These are phyloP conservation scores for Penicillium nordicum DNA, from an alignment of 2,329 filamentous ascomycete genomes.

Conservation along the genomic window DNA sequence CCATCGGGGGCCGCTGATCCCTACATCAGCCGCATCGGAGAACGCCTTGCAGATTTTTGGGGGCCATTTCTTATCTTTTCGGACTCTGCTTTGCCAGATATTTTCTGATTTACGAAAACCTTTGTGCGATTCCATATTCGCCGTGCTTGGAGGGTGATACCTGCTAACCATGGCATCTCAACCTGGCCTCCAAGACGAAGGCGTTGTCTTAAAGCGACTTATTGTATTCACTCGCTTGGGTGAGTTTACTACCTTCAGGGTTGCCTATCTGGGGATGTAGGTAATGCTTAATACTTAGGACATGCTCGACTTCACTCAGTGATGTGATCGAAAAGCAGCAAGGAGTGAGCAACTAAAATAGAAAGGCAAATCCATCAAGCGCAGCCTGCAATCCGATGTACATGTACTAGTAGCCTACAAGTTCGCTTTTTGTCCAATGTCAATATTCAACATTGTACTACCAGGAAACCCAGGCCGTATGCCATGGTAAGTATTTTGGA, in stretches of 20 bases:
- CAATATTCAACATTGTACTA: neutral
- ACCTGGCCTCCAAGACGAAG: no score
- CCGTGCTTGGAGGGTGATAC: no score
- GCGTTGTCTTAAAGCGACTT: no score
- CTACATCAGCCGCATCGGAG: neutral
- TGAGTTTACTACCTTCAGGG: no score
- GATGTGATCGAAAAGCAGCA: neutral
- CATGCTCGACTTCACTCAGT: neutral
- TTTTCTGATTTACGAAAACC: neutral
- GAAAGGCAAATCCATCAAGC: neutral
- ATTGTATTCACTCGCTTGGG: neutral
- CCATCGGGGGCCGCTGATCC: neutral
- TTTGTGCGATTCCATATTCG: no score
- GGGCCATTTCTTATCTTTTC: neutral
- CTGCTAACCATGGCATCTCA: no score
- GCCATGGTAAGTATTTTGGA: neutral
- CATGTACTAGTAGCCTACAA: neutral
- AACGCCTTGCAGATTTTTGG: neutral
- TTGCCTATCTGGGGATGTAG: no score
- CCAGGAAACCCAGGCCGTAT: neutral
- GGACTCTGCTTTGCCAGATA: neutral
- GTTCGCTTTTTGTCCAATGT: neutral
- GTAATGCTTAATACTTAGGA: no score
- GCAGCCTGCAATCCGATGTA: neutral
- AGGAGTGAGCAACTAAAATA: neutral